These are phyloP conservation scores for Neonectria coccinea DNA, from an alignment of 2,329 filamentous ascomycete genomes.

Conservation along the genomic window DNA sequence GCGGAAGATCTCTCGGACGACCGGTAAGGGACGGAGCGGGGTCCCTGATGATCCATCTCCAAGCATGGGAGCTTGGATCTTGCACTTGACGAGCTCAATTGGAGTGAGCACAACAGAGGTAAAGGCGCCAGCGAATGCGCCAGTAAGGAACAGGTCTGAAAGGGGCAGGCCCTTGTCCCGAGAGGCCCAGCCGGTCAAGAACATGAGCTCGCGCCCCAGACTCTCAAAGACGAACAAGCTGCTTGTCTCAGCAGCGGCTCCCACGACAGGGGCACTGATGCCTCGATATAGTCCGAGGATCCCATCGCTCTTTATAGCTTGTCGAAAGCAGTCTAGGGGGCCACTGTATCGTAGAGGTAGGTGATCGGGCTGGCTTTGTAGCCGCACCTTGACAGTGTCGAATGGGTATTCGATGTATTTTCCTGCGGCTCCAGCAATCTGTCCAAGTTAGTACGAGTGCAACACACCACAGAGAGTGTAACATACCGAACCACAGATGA, in stretches of 20 bases:
- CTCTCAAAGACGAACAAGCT: constrained; percentile 93
- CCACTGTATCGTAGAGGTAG: constrained; percentile 85
- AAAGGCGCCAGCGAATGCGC: constrained; percentile 87
- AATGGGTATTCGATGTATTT: constrained; percentile 99
- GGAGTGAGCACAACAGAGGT: constrained; percentile 93
- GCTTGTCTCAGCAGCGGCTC: constrained; percentile 92
- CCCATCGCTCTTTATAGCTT: constrained; percentile 85
- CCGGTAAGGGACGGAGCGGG: constrained; percentile 72
- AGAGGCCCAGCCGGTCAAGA: constrained; percentile 61
- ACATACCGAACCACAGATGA: constrained; percentile 86
- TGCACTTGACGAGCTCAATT: constrained; percentile 97
- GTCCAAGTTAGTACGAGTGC: constrained; percentile 19
- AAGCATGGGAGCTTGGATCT: constrained; percentile 83
- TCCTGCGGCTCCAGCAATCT: constrained; percentile 86
- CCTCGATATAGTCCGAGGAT: constrained; percentile 87
- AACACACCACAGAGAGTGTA: neutral
- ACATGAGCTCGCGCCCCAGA: constrained; percentile 75
- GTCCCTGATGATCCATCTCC: constrained; percentile 56
- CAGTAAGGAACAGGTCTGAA: constrained; percentile 80
- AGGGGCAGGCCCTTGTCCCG: constrained; percentile 75
- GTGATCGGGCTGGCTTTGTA: constrained; percentile 93
- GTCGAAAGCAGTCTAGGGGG: constrained; percentile 91
- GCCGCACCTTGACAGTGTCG: constrained; percentile 96
- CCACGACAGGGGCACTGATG: constrained; percentile 89
- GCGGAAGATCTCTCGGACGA: constrained; percentile 83